Evolutionary conservation across 1,284 basidiomycete genomes (phyloP), one percentile per base, ranked within the genome.

Genomic region (Ganoderma meredithae): DNA sequence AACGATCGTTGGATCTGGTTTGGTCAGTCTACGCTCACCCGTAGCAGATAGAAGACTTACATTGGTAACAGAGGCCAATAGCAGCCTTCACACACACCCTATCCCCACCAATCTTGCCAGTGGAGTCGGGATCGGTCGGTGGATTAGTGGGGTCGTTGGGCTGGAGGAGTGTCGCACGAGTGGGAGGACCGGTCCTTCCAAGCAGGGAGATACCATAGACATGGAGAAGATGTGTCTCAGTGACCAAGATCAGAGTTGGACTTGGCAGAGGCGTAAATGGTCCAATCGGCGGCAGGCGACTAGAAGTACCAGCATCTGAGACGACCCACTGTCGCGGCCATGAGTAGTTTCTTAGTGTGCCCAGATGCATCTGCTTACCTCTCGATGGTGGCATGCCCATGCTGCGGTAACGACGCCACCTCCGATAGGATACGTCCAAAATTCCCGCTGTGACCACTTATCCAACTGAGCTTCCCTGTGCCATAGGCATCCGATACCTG

Each of bases 401-500:
- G 80, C 82, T 31, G 85, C 88, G 8, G 85, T 77, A 40, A 94
- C 84, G 41, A 90, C 83, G 4, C 87, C 88, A 8, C 83, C 83
- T n/a, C 84, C 86, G 47, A 80, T 80, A 19, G 83, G 71, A 67
- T 86, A 83, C 43, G 75, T 74, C 87, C 88, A 91, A 65, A 76
- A 88, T 69, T 92, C 89, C 63, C 83, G 83, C 27, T 91, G 77
- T 5, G 64, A 74, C 92, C 92, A 94, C 41, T 76, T 81, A 72
- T 94, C 90, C 41, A 91, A 76, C 69, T 86, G 84, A 12, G 77
- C 64, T 4, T 83, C 86, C 62, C 85, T 83, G 63, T 81, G 83
- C 92, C 92, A 94, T 15, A 93, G 71, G 73, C 91, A 93, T 5
- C 84, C 88, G 39, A 86, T 76, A 8, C 90, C 89, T 61, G 88